phyloP scores from a whole-genome alignment of 2,329 filamentous ascomycete species.

The Epichloe uncinata region DNA sequence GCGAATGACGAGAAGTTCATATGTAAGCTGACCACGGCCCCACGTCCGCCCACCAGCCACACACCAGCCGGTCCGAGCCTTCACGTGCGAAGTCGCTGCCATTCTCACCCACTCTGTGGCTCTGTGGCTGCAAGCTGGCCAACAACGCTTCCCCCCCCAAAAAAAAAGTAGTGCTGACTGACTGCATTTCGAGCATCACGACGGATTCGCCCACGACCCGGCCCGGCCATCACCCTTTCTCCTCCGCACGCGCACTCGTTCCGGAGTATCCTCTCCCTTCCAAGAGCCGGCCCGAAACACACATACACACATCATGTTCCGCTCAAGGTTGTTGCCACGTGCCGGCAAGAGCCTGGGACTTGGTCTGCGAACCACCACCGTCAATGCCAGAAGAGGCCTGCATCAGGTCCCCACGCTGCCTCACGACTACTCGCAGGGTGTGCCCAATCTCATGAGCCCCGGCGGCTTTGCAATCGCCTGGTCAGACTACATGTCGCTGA shows the following conservation, averaged over 20 bases:
- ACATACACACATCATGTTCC: conserved; percentile 29
- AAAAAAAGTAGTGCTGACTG: not conserved
- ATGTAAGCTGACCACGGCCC: too few relatives aligned
- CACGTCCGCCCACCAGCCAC: too few relatives aligned
- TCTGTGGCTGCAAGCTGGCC: too few relatives aligned
- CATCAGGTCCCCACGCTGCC: conserved; percentile 34
- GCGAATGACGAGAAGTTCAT: too few relatives aligned
- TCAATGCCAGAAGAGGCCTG: conserved; percentile 26
- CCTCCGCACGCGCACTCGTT: not conserved
- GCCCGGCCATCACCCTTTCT: not conserved
- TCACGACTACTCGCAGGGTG: conserved; percentile 34
- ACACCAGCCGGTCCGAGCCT: too few relatives aligned
- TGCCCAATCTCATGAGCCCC: conserved; percentile 58
- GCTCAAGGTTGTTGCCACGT: conserved; percentile 39
- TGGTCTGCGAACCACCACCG: conserved; percentile 20
- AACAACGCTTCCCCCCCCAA: too few relatives aligned
- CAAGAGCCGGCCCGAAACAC: not conserved
- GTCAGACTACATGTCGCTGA: conserved; percentile 64
- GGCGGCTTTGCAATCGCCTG: conserved; percentile 65
- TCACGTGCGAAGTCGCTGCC: too few relatives aligned
- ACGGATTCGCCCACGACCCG: not conserved
- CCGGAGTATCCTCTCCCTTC: not conserved
- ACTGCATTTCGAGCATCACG: not conserved
- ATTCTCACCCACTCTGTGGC: too few relatives aligned
- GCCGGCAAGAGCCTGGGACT: conserved; percentile 23